Evolutionary conservation across 192 early-diverging fungal genomes (phyloP), one percentile per base, ranked within the genome.

Genomic region (Nowakowskiella sp.): DNA sequence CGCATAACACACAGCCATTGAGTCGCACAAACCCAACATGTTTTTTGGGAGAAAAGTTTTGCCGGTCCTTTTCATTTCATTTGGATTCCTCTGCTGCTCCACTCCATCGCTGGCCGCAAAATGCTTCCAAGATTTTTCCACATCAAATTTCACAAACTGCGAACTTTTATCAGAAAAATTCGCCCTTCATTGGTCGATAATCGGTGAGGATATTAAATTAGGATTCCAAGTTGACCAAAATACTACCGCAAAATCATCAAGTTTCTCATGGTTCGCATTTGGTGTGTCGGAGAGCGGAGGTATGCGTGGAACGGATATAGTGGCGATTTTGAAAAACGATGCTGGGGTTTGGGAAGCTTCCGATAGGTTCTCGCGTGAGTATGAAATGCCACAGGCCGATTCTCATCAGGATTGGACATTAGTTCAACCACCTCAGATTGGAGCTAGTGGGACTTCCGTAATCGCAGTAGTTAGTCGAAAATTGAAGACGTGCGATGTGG

Each of bases 201-300:
- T 42, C 6, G 51, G 28, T 42, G 30, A 34, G 16, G 3, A 52
- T 3, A 34, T 52, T 42, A 52, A 33, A 3, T 52, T 30, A 33
- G 51, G 51, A 22, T 33, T 34, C 1, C 36, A 33, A 2, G 51
- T 52, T 4, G 51, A 52, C 44, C 34, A 42, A 3, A 42, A 22
- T 3, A 30, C 19, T 1, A n/a, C n/a, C n/a, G n/a, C n/a, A n/a
- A n/a, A n/a, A n/a, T n/a, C n/a, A n/a, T n/a, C n/a, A n/a, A n/a
- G n/a, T n/a, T n/a, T n/a, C n/a, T 24, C 5, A 22, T 52, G 51
- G 51, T 24, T 52, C 13, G 51, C 21, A 3, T 52, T 52, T 31
- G 51, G 51, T 30, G n/a, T 52, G 10, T 27, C 23, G 23, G 51
- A 52, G 10, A 52, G 44, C 28, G 51, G 51, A 10, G 51, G 51